phyloP scores from a whole-genome alignment of 2,329 filamentous ascomycete species.

The Sordariomycetes sp. region DNA sequence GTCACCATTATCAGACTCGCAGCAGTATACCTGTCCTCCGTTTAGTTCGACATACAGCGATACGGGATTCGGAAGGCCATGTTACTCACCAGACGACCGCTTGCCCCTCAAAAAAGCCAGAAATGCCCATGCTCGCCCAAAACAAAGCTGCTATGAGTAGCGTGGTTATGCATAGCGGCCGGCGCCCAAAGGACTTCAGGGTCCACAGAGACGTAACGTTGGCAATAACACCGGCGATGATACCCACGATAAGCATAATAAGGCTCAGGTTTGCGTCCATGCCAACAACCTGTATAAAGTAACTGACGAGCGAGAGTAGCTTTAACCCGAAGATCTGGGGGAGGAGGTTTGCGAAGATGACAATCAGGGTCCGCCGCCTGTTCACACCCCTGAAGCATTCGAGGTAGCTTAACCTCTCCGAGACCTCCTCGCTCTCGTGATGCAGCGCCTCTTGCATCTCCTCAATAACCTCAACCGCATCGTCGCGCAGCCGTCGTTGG shows the following conservation, averaged over 20 bases:
- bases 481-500: background rate
- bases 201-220: slow-evolving; percentile 30
- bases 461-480: background rate
- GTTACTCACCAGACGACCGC: background rate
- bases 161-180: slow-evolving; percentile 21
- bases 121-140: slow-evolving; percentile 23
- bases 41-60: background rate
- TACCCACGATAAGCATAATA: slow-evolving; percentile 29
- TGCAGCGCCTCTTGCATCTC: slow-evolving; percentile 13
- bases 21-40: background rate
- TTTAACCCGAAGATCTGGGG: slow-evolving; percentile 30
- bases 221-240: slow-evolving; percentile 27
- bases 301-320: slow-evolving; percentile 26
- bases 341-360: slow-evolving; percentile 25
- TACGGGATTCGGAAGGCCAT: background rate
- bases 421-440: background rate
- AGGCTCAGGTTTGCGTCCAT: slow-evolving; percentile 17
- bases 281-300: slow-evolving; percentile 21
- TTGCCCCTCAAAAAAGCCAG: background rate
- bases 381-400: slow-evolving; percentile 30
- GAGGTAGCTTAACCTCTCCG: slow-evolving; percentile 19
- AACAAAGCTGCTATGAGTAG: slow-evolving; percentile 17
- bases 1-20: slow-evolving; percentile 26
- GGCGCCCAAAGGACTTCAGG: slow-evolving; percentile 19
- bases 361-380: slow-evolving; percentile 24